phyloP scores from a whole-genome alignment of 768 basidiomycete genomes.

The Lactifluus rugatus region DNA sequence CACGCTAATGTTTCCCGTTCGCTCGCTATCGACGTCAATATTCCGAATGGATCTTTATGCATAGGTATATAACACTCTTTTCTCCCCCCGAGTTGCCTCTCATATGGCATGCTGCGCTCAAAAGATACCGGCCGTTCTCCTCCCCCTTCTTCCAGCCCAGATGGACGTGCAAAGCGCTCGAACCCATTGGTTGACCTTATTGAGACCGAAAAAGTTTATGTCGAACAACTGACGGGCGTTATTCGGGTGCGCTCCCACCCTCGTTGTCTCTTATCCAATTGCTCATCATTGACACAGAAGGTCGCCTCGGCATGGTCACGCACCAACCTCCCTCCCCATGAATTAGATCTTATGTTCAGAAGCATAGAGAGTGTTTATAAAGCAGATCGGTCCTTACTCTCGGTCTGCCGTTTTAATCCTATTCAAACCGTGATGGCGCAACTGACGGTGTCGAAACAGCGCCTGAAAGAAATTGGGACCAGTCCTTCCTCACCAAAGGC shows the following conservation, averaged over 20 bases:
- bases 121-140: slow-evolving; percentile 8
- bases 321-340: slow-evolving; percentile 84
- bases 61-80: slow-evolving; percentile 2
- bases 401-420: slow-evolving; percentile 36
- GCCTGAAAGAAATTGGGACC: slow-evolving; percentile 88
- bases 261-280: not conserved
- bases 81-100: not conserved
- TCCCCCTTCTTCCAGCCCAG: slow-evolving; percentile 23
- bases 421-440: slow-evolving; percentile 6
- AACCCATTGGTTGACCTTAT: slow-evolving; percentile 90
- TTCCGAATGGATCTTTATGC: slow-evolving; percentile 7
- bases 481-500: slow-evolving; percentile 90
- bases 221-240: slow-evolving; percentile 79
- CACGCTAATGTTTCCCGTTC: slow-evolving; percentile 16
- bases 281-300: slow-evolving; percentile 44
- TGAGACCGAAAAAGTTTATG: slow-evolving; percentile 87
- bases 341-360: slow-evolving; percentile 90
- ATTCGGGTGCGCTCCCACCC: slow-evolving; percentile 60
- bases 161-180: slow-evolving; percentile 46
- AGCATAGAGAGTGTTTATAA: slow-evolving; percentile 89
- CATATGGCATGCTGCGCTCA: not conserved
- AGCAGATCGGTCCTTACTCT: slow-evolving; percentile 72
- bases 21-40: slow-evolving; percentile 13
- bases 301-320: slow-evolving; percentile 98
- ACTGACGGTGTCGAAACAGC: slow-evolving; percentile 36